Base-by-base conservation (phyloP, 306 rosid species). In the Betula pendula region DNA sequence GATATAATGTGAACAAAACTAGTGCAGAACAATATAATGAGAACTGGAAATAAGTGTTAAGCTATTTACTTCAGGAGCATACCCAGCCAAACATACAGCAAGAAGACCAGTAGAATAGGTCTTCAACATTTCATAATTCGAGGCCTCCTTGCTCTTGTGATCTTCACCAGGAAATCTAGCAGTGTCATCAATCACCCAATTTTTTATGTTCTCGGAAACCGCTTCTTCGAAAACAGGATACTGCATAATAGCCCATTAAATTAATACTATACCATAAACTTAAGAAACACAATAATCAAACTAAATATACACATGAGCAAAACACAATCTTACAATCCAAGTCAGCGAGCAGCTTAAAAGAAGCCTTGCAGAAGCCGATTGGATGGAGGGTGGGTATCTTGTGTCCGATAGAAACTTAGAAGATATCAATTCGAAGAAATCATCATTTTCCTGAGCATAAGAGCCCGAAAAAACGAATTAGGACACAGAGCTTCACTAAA, bases 51-150 rank as follows among this genome's bases (percentile, higher is more conserved):
- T 14, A 35, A 66, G 35, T 24, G 3, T 38, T 1, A 52, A 53
- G 27, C 22, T 24, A 83, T 63, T 68, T 40, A 62, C 13, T 24
- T 31, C 12, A 80, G 40, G 13, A 58, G 66, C 86, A 70, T 96
- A 96, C 99, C 93, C 88, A 1, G 78, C 29, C 81, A 96, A 85
- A 84, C 93, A 91, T 82, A 89, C 90, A 29, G 96, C 96, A 84
- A 96, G 94, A 58, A 93, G 94, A 75, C 97, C 99, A 2, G 98
- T 91, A 50, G 99, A 85, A 87, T 89, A 96, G 75, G 98, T 89
- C 85, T 84, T 89, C 85, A 89, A 81, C 98, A 96, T 92, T 87
- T 92, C 97, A 71, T 84, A 88, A 86, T 91, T 92, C 3, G 90
- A 87, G 68, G 84, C 96, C 70, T 89, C 97, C 76, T 78, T 89